These are phyloP conservation scores for Cystobasidium tubakii DNA, from an alignment of 768 basidiomycete species.

Conservation along the genomic window DNA sequence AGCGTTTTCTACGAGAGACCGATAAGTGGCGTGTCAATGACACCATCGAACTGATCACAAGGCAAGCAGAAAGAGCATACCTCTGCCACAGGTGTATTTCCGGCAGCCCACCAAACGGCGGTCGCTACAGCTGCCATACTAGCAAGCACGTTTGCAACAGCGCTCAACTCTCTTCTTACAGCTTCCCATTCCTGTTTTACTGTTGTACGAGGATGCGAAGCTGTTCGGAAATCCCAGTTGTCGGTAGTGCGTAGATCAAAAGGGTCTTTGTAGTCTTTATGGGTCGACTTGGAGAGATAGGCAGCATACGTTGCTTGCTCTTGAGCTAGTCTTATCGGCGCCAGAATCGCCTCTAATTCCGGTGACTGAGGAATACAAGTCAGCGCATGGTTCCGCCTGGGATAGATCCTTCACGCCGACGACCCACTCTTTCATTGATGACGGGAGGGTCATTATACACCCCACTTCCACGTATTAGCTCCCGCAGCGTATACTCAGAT, in stretches of 20 bases:
- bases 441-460: constrained; percentile 22
- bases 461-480: constrained; percentile 14
- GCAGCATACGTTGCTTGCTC: constrained; percentile 38
- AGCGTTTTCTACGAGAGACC: constrained; percentile 36
- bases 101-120: constrained; percentile 43
- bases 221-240: constrained; percentile 26
- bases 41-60: neutral
- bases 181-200: constrained; percentile 43
- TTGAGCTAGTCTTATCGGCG: constrained; percentile 37
- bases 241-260: neutral
- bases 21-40: neutral
- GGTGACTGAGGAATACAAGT: constrained; percentile 35
- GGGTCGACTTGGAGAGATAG: constrained; percentile 33
- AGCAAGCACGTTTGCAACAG: constrained; percentile 43
- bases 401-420: neutral
- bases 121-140: constrained; percentile 43
- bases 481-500: neutral
- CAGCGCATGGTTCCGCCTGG: neutral
- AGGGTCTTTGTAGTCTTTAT: constrained; percentile 11
- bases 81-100: constrained; percentile 32
- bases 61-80: constrained; percentile 34
- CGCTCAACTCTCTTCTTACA: constrained; percentile 41
- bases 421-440: constrained; percentile 9
- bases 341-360: constrained; percentile 43
- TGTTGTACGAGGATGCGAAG: constrained; percentile 6